Evolutionary conservation across 768 basidiomycete genomes (phyloP).

Genomic region (Hemileccinum impolitum): DNA sequence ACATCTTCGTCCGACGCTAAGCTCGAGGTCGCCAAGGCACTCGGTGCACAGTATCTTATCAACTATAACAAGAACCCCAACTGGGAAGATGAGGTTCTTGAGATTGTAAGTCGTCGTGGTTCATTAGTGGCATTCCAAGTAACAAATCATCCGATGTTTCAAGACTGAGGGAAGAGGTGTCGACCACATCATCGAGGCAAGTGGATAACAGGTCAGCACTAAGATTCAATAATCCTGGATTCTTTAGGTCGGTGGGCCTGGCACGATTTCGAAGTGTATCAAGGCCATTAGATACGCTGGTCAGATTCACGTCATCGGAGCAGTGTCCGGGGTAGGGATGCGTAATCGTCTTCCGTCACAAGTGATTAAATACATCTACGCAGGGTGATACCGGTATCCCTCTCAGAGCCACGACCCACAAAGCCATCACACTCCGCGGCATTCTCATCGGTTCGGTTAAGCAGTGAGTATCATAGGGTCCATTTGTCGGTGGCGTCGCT

Average conservation of each 20-base stretch:
- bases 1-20: slow-evolving; percentile 70
- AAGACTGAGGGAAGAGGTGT: slow-evolving; percentile 32
- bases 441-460: slow-evolving; percentile 55
- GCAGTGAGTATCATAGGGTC: slow-evolving; percentile 43
- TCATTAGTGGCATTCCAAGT: neutral
- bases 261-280: slow-evolving; percentile 46
- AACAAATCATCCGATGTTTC: neutral
- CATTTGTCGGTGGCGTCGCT: neutral
- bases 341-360: neutral
- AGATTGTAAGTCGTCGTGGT: slow-evolving; percentile 34
- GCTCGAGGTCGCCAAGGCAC: slow-evolving; percentile 45
- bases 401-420: slow-evolving; percentile 36
- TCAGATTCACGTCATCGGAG: slow-evolving; percentile 48
- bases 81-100: slow-evolving; percentile 54
- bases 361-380: neutral
- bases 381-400: slow-evolving; percentile 29
- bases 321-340: slow-evolving; percentile 39
- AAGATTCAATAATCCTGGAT: too few species aligned
- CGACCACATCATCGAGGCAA: slow-evolving; percentile 34
- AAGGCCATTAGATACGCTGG: slow-evolving; percentile 41
- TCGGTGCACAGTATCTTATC: slow-evolving; percentile 54
- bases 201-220: neutral
- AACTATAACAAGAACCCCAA: slow-evolving; percentile 57
- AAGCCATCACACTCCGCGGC: slow-evolving; percentile 44
- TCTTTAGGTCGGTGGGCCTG: slow-evolving; percentile 51